Evolutionary conservation across 1,139 yeast species (phyloP).

Genomic region (Maudiozyma humilis): DNA sequence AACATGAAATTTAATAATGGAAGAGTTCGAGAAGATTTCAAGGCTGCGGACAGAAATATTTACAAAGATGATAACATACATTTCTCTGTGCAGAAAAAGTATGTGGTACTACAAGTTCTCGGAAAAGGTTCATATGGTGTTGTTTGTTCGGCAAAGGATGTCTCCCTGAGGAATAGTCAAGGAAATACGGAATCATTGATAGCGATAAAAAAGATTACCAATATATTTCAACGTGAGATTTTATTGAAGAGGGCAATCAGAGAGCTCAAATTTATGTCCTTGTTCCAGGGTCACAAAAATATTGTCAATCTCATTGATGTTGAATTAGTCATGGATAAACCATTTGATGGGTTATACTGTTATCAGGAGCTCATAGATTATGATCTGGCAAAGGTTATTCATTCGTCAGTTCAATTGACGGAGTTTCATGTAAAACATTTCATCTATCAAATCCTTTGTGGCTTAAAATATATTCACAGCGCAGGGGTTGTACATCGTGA

Average conservation of each 20-base stretch:
- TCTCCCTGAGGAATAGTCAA: conserved; percentile 7
- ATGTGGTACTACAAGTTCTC: conserved; percentile 52
- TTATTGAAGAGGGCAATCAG: conserved; percentile 67
- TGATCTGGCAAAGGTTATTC: conserved; percentile 71
- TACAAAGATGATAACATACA: conserved; percentile 34
- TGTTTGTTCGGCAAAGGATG: conserved; percentile 58
- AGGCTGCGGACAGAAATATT: neutral
- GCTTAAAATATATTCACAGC: conserved; percentile 73
- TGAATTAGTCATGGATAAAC: conserved; percentile 55
- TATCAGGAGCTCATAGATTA: conserved; percentile 73
- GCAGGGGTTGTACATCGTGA: conserved; percentile 83
- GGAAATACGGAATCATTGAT: conserved; percentile 26
- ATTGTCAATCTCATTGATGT: conserved; percentile 66
- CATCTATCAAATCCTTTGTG: conserved; percentile 70
- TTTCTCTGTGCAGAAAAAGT: conserved; percentile 60
- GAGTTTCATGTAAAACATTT: conserved; percentile 75
- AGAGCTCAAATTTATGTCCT: conserved; percentile 69
- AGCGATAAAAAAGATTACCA: conserved; percentile 75
- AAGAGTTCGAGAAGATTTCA: too few relatives aligned
- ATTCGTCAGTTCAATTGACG: conserved; percentile 68
- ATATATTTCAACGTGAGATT: conserved; percentile 56
- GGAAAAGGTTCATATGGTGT: conserved; percentile 91
- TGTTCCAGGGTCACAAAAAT: conserved; percentile 74
- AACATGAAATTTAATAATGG: too few relatives aligned
- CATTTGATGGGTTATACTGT: conserved; percentile 80